phyloP scores from a whole-genome alignment of 169 alveolate genomes.

The Pseudocohnilembus persalinus region DNA sequence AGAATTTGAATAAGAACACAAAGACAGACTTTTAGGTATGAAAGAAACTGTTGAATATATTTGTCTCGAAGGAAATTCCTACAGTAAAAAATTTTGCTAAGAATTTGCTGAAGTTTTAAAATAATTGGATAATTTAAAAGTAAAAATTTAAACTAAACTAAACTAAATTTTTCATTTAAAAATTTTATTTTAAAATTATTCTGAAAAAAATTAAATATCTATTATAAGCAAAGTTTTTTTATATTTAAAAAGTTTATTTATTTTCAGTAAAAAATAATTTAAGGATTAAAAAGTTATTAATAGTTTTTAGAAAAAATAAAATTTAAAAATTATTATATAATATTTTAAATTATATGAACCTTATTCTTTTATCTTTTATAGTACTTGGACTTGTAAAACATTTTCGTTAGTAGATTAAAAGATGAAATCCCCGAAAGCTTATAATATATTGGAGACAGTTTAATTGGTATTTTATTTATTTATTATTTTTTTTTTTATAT shows the following conservation, averaged over 20 bases:
- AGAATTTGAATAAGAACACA: neutral
- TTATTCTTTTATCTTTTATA: neutral
- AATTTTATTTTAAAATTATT: too few species aligned
- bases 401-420: conserved; percentile 40
- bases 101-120: conserved; percentile 29
- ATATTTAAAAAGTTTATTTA: too few species aligned
- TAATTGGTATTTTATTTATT: too few species aligned
- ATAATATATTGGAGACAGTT: conserved; percentile 29
- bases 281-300: too few species aligned
- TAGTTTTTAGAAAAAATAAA: too few species aligned
- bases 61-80: conserved; percentile 36
- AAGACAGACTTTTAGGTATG: neutral
- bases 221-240: too few species aligned
- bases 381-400: conserved; percentile 37
- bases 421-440: conserved; percentile 45
- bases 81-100: conserved; percentile 38
- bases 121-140: conserved; percentile 12
- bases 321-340: too few species aligned
- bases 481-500: too few species aligned
- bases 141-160: neutral
- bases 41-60: conserved; percentile 9
- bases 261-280: too few species aligned
- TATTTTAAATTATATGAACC: neutral
- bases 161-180: too few species aligned
- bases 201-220: too few species aligned